Evolutionary conservation across 345 rosid genomes (phyloP), one percentile per base, ranked within the genome.

Genomic region (Rhodamnia rubescens): DNA sequence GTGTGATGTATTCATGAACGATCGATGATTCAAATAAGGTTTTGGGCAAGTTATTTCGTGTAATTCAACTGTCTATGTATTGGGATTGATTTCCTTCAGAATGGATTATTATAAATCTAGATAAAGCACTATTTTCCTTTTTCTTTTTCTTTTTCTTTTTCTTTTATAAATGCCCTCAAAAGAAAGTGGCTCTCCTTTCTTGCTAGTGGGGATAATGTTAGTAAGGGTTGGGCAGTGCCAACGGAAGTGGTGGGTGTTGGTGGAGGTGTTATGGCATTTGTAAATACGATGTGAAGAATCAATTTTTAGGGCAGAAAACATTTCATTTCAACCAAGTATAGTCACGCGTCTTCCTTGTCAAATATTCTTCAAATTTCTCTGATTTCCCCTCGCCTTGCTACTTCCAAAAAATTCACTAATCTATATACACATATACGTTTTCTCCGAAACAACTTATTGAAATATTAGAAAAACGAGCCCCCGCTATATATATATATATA

Each of bases 361-460:
- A 55, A 55, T 55, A 55, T 55, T 21, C n/a, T 55, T 55, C 58
- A 55, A 36, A 22, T 55, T 21, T 22, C 58, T 22, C 58, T 55
- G 58, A 55, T 22, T 7, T 8, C 12, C 5, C 11, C n/a, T 18
- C n/a, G 12, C 59, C 59, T 56, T 56, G 5, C 27, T 56, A 4
- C 59, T 56, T 24, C n/a, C 58, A 56, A 56, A 56, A 56, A 29
- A 29, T 15, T 29, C 74, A 7, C 21, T 29, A 3, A 58, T 59
- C 5, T 59, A 12, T 57, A 12, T 59, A 54, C 8, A 54, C 8
- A 54, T 20, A 21, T 20, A 8, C 18, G 20, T 20, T 53, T 20
- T 54, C 22, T 64, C 22, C 0, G 0, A 0, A 29, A 16, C 44
- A 64, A 32, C 1, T 32, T 0, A 18, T 16, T 32, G 24, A 69